Evolutionary conservation across 441 rosid genomes (phyloP).

Genomic region (Hypseocharis bilobata): DNA sequence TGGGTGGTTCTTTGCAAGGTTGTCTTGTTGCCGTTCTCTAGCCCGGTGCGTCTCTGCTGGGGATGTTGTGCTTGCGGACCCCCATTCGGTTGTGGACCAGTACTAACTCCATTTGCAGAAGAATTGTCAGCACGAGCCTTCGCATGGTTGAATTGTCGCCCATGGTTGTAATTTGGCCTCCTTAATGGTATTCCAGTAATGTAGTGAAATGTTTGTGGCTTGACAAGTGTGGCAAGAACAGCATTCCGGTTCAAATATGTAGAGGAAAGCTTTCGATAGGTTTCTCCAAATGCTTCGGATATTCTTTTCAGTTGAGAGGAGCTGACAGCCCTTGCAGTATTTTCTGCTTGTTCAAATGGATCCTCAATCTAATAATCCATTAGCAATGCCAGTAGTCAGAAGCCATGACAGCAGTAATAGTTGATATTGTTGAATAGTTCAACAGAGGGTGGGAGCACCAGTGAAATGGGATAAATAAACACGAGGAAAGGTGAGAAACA

Average conservation of each 20-base stretch:
- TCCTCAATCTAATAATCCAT: constrained; percentile 60
- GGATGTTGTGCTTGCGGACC: constrained; percentile 23
- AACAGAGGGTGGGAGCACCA: not conserved
- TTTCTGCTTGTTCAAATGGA: constrained; percentile 80
- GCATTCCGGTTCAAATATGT: constrained; percentile 20
- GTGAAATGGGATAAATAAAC: not conserved
- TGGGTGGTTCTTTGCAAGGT: constrained; percentile 22
- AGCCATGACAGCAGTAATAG: not conserved
- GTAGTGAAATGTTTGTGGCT: constrained; percentile 29
- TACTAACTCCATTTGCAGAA: not conserved
- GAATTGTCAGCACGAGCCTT: not conserved
- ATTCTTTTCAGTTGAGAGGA: constrained; percentile 42
- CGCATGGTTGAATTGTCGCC: not conserved
- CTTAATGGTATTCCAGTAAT: constrained; percentile 20
- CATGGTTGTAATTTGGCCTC: constrained; percentile 16
- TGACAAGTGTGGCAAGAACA: constrained; percentile 33
- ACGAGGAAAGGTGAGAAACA: constrained; percentile 15
- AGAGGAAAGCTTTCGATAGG: constrained; percentile 31
- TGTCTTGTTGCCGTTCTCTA: constrained; percentile 14
- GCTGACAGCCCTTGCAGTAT: constrained; percentile 59
- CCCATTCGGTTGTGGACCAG: constrained; percentile 18
- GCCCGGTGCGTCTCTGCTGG: constrained; percentile 7
- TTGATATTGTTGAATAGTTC: not conserved
- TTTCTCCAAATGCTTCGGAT: constrained; percentile 41
- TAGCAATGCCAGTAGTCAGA: not conserved